Conservation (phyloP, 306 rosid genomes). For the Lathyrus tuberosus region DNA sequence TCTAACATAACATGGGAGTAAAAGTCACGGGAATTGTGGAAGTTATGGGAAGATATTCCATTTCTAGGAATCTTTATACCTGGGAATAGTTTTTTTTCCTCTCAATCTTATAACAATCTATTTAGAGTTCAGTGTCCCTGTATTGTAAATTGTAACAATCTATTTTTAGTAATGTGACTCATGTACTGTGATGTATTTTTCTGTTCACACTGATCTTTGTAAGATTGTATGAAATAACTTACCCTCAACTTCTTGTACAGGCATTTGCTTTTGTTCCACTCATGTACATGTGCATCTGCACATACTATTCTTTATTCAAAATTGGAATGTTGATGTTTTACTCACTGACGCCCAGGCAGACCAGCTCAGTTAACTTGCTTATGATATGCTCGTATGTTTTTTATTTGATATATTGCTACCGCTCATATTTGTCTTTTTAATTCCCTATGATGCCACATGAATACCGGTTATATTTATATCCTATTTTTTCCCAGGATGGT, state of each 20-base stretch:
- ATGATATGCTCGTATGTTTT: slow-evolving; percentile 96
- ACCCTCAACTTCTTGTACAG: slow-evolving; percentile 50
- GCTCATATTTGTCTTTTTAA: slow-evolving; percentile 19
- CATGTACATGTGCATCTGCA: slow-evolving; percentile 97
- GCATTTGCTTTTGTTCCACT: slow-evolving; percentile 91
- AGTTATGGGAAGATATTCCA: no score
- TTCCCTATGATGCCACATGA: slow-evolving; percentile 24
- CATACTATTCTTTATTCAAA: slow-evolving; percentile 93
- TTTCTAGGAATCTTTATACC: no score
- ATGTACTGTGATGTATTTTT: slow-evolving; percentile 2
- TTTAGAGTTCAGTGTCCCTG: slow-evolving; percentile 1
- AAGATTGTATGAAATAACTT: slow-evolving; percentile 37
- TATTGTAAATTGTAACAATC: slow-evolving; percentile 2
- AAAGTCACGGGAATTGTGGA: no score
- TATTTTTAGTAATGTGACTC: slow-evolving; percentile 32
- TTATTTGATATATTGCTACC: slow-evolving; percentile 12
- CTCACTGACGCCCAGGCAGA: slow-evolving; percentile 91
- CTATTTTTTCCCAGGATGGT: slow-evolving; percentile 73
- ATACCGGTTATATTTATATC: slow-evolving; percentile 29
- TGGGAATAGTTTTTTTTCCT: no score
- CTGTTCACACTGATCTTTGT: slow-evolving; percentile 27
- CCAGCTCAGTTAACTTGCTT: slow-evolving; percentile 97
- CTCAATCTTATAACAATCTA: not conserved
- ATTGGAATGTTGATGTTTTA: slow-evolving; percentile 91
- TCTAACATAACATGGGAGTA: no score